Percentiles rank a stretch among this genome's conserved stretches.
Evolutionary conservation across 495 filamentous ascomycete species (phyloP).

Genomic region (Hyaloscypha bicolor): DNA sequence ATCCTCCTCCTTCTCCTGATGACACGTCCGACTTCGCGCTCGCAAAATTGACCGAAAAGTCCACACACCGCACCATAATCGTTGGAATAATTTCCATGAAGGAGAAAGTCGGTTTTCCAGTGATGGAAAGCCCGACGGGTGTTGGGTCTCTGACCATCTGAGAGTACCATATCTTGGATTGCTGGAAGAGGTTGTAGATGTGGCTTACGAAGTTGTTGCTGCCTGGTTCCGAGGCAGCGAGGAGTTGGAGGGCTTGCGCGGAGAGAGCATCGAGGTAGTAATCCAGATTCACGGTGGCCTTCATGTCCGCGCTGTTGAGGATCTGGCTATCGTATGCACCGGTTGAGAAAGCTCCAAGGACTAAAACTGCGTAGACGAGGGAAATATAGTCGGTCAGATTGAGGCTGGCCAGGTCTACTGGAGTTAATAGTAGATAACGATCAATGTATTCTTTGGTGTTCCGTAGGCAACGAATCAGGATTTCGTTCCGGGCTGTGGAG

Average conservation of each 20-base stretch:
- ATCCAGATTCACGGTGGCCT: slow-evolving; percentile 13
- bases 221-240: background rate
- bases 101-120: background rate
- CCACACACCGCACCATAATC: slow-evolving; percentile 6
- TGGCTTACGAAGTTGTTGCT: slow-evolving; percentile 17
- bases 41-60: background rate
- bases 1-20: background rate
- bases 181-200: slow-evolving; percentile 12
- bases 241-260: background rate
- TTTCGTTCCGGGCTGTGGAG: slow-evolving; percentile 18
- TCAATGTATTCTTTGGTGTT: slow-evolving; percentile 24
- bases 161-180: slow-evolving; percentile 17
- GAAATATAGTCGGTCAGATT: slow-evolving; percentile 18
- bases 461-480: slow-evolving; percentile 11
- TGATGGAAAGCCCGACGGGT: background rate
- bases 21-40: too few relatives aligned
- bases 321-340: background rate
- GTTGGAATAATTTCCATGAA: slow-evolving; percentile 19
- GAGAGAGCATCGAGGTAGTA: slow-evolving; percentile 14
- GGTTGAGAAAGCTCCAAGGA: slow-evolving; percentile 21
- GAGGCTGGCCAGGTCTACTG: background rate
- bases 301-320: background rate
- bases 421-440: slow-evolving; percentile 13
- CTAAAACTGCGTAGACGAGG: slow-evolving; percentile 24
- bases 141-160: background rate